Base-by-base conservation (phyloP, 75 land plant species). In the Pinus tabuliformis region DNA sequence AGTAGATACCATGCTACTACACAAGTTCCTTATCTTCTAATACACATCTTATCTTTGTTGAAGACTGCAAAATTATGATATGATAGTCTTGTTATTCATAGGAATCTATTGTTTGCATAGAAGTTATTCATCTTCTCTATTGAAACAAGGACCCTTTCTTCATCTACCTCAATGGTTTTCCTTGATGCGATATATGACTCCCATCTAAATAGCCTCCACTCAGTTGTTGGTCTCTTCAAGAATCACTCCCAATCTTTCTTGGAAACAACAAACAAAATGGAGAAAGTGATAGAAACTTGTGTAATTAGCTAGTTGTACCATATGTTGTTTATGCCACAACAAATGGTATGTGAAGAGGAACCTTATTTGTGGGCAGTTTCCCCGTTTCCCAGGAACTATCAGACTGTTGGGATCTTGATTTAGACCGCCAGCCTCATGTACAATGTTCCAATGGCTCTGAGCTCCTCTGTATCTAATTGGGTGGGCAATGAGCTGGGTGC, bases 291-390 rank as follows among this genome's bases (percentile, higher is more conserved):
- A 4, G 90, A 91, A 58, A 70, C 76, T 77, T 95, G 93, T 17
- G 98, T 95, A 17, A 89, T 76, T 12, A 95, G 81, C 17, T 92
- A 86, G 49, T 95, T 93, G 60, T 77, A 88, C 95, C 98, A 95
- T 5, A 95, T 85, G 65, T 95, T 93, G 96, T 89, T 24, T 93
- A 77, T 26, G 82, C 89, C 45, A 95, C 88, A 5, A 96, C 98
- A 13, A 95, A 87, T 14, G 93, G 98, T 36, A 90, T 90, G 21
- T 93, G 93, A 56, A 95, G 85, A 52, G 87, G 76, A 93, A 39
- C 91, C 96, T 89, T 65, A 93, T 95, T 70, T 95, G 98, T 14
- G 98, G 98, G 81, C 98, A 89, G 84, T 93, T 95, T 26, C 93
- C 96, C 22, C 92, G 87, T 81, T 93, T 26, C 26, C 26, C 26